phyloP scores from a whole-genome alignment of 2,329 filamentous ascomycete species.

The Penicillium capsulatum region DNA sequence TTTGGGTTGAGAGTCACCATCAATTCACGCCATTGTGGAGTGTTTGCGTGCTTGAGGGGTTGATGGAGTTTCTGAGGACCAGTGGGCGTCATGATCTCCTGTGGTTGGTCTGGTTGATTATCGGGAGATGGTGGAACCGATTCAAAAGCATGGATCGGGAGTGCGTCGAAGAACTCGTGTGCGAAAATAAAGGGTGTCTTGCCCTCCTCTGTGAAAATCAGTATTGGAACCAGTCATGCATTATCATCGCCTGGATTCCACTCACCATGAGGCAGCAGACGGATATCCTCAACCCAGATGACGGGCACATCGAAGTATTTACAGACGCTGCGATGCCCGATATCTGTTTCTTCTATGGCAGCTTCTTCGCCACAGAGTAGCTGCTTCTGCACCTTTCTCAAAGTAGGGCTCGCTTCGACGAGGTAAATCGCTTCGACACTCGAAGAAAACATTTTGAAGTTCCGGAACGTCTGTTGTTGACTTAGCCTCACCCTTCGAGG shows the following conservation, averaged over 20 bases:
- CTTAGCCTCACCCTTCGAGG: not conserved
- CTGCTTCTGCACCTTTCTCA: constrained; percentile 72
- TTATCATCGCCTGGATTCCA: constrained; percentile 1
- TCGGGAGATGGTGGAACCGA: constrained; percentile 56
- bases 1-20: constrained; percentile 65
- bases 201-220: constrained; percentile 48
- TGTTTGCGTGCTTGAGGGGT: constrained; percentile 38
- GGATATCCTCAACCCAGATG: constrained; percentile 85
- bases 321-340: constrained; percentile 68
- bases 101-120: constrained; percentile 34
- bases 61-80: constrained; percentile 46
- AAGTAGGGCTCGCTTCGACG: constrained; percentile 82
- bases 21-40: constrained; percentile 74
- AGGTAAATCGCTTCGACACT: constrained; percentile 86
- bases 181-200: constrained; percentile 90
- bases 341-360: constrained; percentile 63
- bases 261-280: constrained; percentile 69
- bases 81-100: constrained; percentile 49
- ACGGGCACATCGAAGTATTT: constrained; percentile 73
- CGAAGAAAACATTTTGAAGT: constrained; percentile 71
- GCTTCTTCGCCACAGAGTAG: constrained; percentile 72
- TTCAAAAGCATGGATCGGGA: constrained; percentile 94
- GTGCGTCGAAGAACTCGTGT: constrained; percentile 97
- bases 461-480: constrained; percentile 65
- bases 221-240: not conserved